phyloP scores from a whole-genome alignment of 768 basidiomycete species.

The Mycena galopus region DNA sequence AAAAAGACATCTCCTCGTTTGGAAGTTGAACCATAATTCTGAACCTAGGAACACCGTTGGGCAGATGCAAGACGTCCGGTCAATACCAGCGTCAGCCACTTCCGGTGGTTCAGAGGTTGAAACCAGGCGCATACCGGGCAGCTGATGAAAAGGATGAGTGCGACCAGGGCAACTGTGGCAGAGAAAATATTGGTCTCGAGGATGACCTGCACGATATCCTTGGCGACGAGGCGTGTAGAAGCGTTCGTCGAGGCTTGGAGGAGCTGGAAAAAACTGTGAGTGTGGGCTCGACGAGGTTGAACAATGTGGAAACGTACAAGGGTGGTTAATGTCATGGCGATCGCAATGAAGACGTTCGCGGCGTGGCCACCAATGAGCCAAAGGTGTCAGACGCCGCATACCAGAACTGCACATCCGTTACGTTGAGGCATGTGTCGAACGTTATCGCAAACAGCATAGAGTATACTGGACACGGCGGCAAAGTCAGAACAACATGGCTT shows the following conservation, averaged over 20 bases:
- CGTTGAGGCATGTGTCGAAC: not conserved
- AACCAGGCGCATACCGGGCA: not conserved
- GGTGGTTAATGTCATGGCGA: not conserved
- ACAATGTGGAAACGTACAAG: not conserved
- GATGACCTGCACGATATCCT: not conserved
- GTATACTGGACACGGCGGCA: too few relatives aligned
- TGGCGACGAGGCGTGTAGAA: not conserved
- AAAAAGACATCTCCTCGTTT: too few relatives aligned
- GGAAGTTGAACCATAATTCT: too few relatives aligned
- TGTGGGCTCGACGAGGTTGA: not conserved
- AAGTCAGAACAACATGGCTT: not conserved
- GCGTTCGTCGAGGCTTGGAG: not conserved
- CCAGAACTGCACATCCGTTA: not conserved
- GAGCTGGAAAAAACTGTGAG: not conserved
- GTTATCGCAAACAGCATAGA: not conserved
- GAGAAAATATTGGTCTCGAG: not conserved
- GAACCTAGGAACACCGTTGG: too few relatives aligned
- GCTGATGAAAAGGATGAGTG: not conserved
- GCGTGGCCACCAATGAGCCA: not conserved
- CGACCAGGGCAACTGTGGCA: not conserved
- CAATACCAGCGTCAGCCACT: too few relatives aligned
- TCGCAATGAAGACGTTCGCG: not conserved
- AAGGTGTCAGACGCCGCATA: not conserved
- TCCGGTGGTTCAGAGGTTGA: not conserved
- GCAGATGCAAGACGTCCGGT: too few relatives aligned